Base-by-base conservation (phyloP, 306 rosid species). In the Prunus kanzakura region DNA sequence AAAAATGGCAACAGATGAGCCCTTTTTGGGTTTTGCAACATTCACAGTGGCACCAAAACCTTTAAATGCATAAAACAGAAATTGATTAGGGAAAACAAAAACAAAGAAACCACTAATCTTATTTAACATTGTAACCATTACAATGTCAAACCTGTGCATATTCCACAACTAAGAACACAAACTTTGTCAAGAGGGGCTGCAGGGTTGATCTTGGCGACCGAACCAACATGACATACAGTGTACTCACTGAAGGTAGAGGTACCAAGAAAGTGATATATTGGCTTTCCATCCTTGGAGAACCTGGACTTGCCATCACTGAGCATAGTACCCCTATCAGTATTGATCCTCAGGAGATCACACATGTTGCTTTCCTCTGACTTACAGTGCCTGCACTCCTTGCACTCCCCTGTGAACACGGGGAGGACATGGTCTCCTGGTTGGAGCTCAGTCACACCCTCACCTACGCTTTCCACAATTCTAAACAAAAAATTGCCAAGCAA, bases 131-230 rank as follows among this genome's bases (percentile, higher is more conserved):
- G 55, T 3, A 23, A 4, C 14, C 54, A 64, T 41, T 9, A 47
- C 20, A 72, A 78, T 47, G 10, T 7, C 77, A 9, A 63, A 90
- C 98, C 98, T 79, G 97, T 94, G 88, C 95, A 87, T 1, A 94
- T 77, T 79, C 98, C 97, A 30, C 98, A 94, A 52, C 98, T 95
- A 72, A 95, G 97, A 41, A 95, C 2, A 61, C 97, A 94, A 23
- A 94, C 91, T 89, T 94, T 90, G 85, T 94, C 98, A 10, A 94
- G 95, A 16, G 98, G 98, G 0, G 97, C 97, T 13, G 80, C 89
- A 19, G 95, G 93, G 85, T 92, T 89, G 85, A 91, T 75, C 90
- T 94, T 94, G 27, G 89, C 97, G 61, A 90, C 84, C 41, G 93
- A 91, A 27, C 98, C 97, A 38, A 87, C 83, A 70, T 94, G 96